phyloP scores from a whole-genome alignment of 2,329 filamentous ascomycete species.

The Ophiostoma montium region DNA sequence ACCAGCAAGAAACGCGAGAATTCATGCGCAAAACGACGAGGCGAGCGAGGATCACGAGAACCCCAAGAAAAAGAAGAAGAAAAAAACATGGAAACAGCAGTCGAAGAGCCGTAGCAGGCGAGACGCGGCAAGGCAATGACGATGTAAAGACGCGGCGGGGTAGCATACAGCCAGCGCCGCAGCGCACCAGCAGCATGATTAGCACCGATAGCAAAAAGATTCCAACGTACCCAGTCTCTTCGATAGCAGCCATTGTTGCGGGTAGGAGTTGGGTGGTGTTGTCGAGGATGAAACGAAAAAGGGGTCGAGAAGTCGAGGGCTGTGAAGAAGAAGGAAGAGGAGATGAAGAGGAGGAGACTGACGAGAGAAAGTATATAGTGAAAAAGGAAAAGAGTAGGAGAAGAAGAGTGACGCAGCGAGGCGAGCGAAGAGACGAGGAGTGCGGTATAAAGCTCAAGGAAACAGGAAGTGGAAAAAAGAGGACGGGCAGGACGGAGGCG shows the following conservation, averaged over 20 bases:
- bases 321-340: not conserved
- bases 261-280: not conserved
- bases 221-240: conserved; percentile 1
- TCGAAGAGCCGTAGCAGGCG: not conserved
- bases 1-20: too few relatives aligned
- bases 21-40: too few relatives aligned
- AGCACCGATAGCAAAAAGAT: not conserved
- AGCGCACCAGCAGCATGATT: not conserved
- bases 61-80: too few relatives aligned
- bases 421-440: not conserved
- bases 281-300: not conserved
- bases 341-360: not conserved
- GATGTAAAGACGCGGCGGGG: not conserved
- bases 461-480: not conserved
- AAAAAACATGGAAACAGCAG: too few relatives aligned
- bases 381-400: not conserved
- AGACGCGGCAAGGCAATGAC: not conserved
- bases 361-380: not conserved
- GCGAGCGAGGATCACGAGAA: too few relatives aligned
- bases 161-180: not conserved
- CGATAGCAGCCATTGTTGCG: not conserved
- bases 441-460: not conserved
- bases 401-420: not conserved
- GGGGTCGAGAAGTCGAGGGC: not conserved
- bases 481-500: not conserved